phyloP scores from a whole-genome alignment of 2,329 filamentous ascomycete genomes.

The Trichophyton mentagrophytes region DNA sequence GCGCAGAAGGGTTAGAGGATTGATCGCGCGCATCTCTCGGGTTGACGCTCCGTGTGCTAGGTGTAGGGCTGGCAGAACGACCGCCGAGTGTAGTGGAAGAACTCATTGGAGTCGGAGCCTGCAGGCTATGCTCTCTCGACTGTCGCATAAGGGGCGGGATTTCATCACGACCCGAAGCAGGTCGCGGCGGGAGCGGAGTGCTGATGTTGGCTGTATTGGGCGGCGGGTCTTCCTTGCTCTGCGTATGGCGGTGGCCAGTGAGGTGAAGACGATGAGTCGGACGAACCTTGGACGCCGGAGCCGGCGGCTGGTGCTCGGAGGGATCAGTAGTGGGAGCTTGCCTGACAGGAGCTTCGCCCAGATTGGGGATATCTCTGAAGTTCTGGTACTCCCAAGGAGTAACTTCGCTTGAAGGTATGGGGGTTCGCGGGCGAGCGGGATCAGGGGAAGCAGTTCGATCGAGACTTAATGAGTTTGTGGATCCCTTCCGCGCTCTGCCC shows the following conservation, averaged over 20 bases:
- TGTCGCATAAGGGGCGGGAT: conserved; percentile 17
- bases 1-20: conserved; percentile 24
- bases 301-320: conserved; percentile 29
- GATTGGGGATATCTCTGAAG: conserved; percentile 62
- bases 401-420: conserved; percentile 69
- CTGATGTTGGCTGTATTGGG: background rate
- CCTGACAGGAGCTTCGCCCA: conserved; percentile 65
- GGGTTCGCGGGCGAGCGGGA: conserved; percentile 68
- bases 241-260: conserved; percentile 38
- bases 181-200: background rate
- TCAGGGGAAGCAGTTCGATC: conserved; percentile 55
- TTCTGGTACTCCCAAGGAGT: conserved; percentile 97
- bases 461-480: conserved; percentile 54
- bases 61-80: conserved; percentile 69
- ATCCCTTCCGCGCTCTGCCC: conserved; percentile 70
- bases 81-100: conserved; percentile 39
- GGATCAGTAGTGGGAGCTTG: conserved; percentile 56
- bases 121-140: conserved; percentile 36
- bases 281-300: conserved; percentile 25
- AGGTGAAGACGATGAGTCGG: conserved; percentile 32
- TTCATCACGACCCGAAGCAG: conserved; percentile 22
- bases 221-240: conserved; percentile 47
- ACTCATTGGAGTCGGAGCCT: conserved; percentile 13
- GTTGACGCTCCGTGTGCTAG: conserved; percentile 52
- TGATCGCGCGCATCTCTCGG: conserved; percentile 38